A percentile compares a stretch with the other conserved stretches of the same genome.
These are phyloP conservation scores for Wickerhamiella azymoides DNA, from an alignment of 805 yeast species.

Conservation along the genomic window DNA sequence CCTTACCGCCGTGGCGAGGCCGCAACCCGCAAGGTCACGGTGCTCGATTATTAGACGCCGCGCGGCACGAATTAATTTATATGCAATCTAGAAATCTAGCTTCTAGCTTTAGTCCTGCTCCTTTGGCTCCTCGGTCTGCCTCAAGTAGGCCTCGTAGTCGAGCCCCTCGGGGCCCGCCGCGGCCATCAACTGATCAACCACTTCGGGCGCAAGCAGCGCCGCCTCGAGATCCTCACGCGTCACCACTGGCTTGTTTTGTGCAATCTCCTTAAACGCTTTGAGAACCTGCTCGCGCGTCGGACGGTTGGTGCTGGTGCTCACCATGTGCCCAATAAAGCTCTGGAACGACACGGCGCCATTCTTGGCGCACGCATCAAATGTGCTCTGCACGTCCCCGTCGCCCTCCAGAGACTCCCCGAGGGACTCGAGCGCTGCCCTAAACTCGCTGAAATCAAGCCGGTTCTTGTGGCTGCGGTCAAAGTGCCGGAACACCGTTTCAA, in stretches of 20 bases:
- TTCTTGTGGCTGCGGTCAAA: conserved; percentile 25
- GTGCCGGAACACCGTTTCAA: conserved; percentile 32
- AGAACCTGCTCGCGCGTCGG: conserved; percentile 27
- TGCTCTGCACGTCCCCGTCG: conserved; percentile 25
- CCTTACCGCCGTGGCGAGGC: conserved; percentile 17
- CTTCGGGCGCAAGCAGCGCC: conserved; percentile 25
- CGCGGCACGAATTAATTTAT: background rate
- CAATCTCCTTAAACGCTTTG: conserved; percentile 29
- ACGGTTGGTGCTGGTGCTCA: conserved; percentile 29
- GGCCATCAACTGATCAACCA: conserved; percentile 25
- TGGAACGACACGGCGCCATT: conserved; percentile 22
- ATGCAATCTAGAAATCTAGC: too few relatives aligned
- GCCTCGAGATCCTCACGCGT: conserved; percentile 29
- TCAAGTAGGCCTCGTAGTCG: conserved; percentile 7
- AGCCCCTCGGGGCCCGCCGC: conserved; percentile 9
- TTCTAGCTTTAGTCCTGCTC: too few relatives aligned
- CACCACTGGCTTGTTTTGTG: conserved; percentile 29
- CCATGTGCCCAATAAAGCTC: conserved; percentile 27
- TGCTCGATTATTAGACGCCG: conserved; percentile 5
- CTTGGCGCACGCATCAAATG: conserved; percentile 26
- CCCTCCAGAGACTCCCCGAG: conserved; percentile 29
- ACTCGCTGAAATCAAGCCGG: conserved; percentile 30
- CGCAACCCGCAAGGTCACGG: background rate
- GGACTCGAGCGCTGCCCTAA: conserved; percentile 31
- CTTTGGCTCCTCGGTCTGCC: background rate